phyloP scores from a whole-genome alignment of 345 rosid genomes.

The Arabidopsis suecica region DNA sequence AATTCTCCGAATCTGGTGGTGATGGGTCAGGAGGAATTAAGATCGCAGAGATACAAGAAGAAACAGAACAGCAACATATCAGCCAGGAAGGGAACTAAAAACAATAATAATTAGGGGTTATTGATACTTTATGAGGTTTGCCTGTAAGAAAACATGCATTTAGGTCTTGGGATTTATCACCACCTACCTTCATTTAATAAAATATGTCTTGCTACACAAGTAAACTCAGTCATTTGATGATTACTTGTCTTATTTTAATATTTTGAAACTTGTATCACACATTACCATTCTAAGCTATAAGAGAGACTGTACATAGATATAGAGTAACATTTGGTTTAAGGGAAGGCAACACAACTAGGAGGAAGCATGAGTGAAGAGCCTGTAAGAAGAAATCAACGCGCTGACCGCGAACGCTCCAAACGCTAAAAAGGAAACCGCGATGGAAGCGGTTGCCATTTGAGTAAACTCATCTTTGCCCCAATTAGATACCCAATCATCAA shows the following conservation, averaged over 20 bases:
- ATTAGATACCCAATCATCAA: constrained; percentile 91
- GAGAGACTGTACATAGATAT: constrained; percentile 39
- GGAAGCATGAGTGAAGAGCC: constrained; percentile 55
- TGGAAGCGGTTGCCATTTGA: constrained; percentile 87
- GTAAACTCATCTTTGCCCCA: constrained; percentile 99
- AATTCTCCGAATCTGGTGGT: constrained; percentile 74
- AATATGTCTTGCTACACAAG: constrained; percentile 40
- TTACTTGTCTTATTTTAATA: constrained; percentile 28
- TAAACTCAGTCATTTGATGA: constrained; percentile 19
- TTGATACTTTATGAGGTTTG: constrained; percentile 25
- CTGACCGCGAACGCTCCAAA: constrained; percentile 79
- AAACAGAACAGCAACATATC: constrained; percentile 47
- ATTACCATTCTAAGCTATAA: constrained; percentile 31
- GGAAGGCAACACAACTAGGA: constrained; percentile 34
- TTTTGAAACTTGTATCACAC: constrained; percentile 27
- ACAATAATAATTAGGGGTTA: constrained; percentile 16
- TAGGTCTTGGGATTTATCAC: constrained; percentile 28
- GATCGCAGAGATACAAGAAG: constrained; percentile 65
- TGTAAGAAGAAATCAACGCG: constrained; percentile 79
- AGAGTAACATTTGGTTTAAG: neutral
- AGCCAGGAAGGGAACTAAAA: constrained; percentile 47
- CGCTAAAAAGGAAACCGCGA: constrained; percentile 79
- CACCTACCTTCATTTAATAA: constrained; percentile 29
- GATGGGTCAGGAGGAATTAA: constrained; percentile 43
- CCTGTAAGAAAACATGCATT: constrained; percentile 30